Conservation (phyloP, 345 rosid species). For the Salix caprea region DNA sequence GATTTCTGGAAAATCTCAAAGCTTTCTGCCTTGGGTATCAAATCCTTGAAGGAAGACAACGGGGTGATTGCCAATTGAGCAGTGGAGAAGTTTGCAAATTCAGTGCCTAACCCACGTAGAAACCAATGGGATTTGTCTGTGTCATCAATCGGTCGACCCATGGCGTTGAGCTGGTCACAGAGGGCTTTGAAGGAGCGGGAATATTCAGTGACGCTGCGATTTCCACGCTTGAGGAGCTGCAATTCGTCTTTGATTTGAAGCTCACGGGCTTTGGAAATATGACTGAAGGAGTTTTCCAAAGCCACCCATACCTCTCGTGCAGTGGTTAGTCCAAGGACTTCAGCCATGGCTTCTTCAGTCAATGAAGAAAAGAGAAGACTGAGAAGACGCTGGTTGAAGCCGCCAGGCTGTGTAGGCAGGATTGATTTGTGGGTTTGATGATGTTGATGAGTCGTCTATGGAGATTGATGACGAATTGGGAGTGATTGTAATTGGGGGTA, state of each 20-base stretch:
- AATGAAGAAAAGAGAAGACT: no score
- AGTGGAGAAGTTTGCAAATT: neutral
- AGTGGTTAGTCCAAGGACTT: no score
- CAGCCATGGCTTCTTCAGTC: no score
- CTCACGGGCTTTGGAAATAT: neutral
- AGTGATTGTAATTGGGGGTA: no score
- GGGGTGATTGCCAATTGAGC: neutral
- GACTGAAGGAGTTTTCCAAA: neutral
- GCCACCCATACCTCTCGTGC: no score
- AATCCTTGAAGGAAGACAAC: neutral
- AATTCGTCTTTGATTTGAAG: neutral
- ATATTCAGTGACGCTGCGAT: neutral
- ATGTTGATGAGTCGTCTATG: no score
- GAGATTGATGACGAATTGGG: no score
- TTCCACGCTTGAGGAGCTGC: neutral
- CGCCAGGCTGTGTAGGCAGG: no score
- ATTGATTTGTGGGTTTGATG: no score
- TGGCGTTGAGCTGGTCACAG: neutral
- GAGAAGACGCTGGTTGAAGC: no score
- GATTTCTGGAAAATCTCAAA: neutral
- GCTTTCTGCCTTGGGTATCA: neutral
- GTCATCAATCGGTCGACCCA: neutral
- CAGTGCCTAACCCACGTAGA: neutral
- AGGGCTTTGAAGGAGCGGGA: neutral
- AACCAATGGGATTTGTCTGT: neutral